Conservation (phyloP, 1,139 yeast species). For the Yamadazyma spencermartinsiae region DNA sequence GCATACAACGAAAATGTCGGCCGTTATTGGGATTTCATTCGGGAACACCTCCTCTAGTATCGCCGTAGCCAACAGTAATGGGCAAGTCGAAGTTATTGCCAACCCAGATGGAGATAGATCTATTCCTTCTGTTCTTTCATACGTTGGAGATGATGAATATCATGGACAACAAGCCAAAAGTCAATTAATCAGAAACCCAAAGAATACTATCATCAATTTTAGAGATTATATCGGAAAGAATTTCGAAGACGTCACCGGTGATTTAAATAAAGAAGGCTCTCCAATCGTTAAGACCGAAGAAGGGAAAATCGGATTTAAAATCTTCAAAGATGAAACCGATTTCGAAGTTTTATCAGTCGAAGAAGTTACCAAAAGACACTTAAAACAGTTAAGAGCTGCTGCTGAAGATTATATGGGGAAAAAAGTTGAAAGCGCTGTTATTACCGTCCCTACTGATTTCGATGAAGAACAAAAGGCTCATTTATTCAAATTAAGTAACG, state of each 20-base stretch:
- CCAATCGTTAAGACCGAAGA: constrained; percentile 65
- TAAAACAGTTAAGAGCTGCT: constrained; percentile 77
- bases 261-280: constrained; percentile 66
- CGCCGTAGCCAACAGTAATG: constrained; percentile 85
- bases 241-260: constrained; percentile 70
- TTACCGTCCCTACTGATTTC: constrained; percentile 92
- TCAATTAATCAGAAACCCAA: constrained; percentile 88
- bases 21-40: constrained; percentile 92
- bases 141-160: constrained; percentile 92
- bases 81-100: constrained; percentile 95
- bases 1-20: constrained; percentile 23
- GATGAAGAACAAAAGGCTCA: constrained; percentile 69
- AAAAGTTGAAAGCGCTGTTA: constrained; percentile 76
- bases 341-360: constrained; percentile 59
- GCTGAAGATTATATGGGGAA: constrained; percentile 93
- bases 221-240: constrained; percentile 87
- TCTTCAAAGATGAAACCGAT: constrained; percentile 50
- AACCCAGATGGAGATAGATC: constrained; percentile 99
- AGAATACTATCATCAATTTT: constrained; percentile 85
- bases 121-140: constrained; percentile 89
- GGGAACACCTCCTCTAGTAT: constrained; percentile 96
- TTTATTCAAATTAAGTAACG: constrained; percentile 60
- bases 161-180: constrained; percentile 96
- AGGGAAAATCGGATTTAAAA: constrained; percentile 70
- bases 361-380: constrained; percentile 82